Evolutionary conservation across 1,284 basidiomycete genomes (phyloP).

Genomic region (Ustilago loliicola): DNA sequence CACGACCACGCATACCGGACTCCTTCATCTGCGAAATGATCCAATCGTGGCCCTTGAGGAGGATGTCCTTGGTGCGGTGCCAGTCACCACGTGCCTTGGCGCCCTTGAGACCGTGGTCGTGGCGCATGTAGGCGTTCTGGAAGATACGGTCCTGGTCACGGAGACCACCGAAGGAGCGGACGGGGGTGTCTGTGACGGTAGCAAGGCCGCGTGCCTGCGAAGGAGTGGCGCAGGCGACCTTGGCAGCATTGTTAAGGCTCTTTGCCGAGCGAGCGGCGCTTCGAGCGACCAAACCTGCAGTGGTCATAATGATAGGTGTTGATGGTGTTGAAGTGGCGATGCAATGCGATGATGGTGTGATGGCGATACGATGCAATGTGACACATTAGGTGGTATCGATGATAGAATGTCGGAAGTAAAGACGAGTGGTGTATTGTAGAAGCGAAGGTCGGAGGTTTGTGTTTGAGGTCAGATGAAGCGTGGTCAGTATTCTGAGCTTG

Average conservation of each 20-base stretch:
- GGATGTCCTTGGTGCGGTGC: conserved; percentile 96
- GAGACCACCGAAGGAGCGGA: conserved; percentile 65
- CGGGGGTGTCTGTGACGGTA: conserved; percentile 67
- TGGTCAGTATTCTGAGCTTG: conserved; percentile 20
- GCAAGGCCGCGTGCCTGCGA: conserved; percentile 63
- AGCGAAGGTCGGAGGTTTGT: background rate
- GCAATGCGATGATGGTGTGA: background rate
- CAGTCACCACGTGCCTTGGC: conserved; percentile 90
- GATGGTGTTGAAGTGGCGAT: background rate
- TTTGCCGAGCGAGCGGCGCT: conserved; percentile 51
- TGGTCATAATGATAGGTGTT: background rate
- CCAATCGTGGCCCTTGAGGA: conserved; percentile 96
- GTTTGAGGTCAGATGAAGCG: background rate
- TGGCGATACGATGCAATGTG: background rate
- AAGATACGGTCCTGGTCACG: conserved; percentile 70
- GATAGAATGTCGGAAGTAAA: background rate
- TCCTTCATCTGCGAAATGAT: conserved; percentile 97
- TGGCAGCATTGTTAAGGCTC: conserved; percentile 46
- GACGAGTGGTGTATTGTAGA: background rate
- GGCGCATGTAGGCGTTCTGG: conserved; percentile 69
- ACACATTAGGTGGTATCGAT: background rate
- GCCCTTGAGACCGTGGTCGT: conserved; percentile 69
- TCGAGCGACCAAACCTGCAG: conserved; percentile 51
- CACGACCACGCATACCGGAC: conserved; percentile 93
- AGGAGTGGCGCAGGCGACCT: conserved; percentile 48